These are phyloP conservation scores for Panellus pusillus DNA, from an alignment of 768 basidiomycete genomes.

Conservation along the genomic window DNA sequence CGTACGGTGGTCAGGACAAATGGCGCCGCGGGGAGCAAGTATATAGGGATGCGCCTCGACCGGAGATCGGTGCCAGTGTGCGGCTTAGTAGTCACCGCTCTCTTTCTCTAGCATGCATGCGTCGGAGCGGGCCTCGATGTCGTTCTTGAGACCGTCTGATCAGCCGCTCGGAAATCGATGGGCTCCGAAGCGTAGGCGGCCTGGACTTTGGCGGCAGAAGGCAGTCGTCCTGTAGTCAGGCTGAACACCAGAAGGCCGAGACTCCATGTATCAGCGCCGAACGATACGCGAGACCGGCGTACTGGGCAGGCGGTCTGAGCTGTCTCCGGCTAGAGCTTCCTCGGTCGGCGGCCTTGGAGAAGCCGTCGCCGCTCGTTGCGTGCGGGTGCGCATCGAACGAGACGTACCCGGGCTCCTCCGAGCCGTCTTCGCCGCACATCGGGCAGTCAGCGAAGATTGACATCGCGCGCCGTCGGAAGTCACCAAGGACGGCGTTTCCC, in stretches of 20 bases:
- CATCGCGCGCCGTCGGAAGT: conserved; percentile 20
- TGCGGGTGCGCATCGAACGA: conserved; percentile 4
- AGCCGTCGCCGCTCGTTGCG: background rate
- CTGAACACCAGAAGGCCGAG: conserved; percentile 69
- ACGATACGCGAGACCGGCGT: conserved; percentile 20
- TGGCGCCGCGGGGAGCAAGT: conserved; percentile 1
- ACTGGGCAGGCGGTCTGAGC: conserved; percentile 22
- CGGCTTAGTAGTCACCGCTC: background rate
- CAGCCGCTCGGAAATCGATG: background rate
- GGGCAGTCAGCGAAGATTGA: background rate
- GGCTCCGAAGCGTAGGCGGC: background rate
- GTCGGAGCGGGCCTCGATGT: background rate
- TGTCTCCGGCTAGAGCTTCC: background rate
- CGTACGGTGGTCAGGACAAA: background rate
- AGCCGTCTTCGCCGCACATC: background rate
- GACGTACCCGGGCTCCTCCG: background rate
- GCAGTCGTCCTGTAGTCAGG: conserved; percentile 53
- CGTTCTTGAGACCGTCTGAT: background rate
- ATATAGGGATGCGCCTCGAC: conserved; percentile 10
- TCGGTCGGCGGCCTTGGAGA: background rate
- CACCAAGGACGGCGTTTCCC: conserved; percentile 22
- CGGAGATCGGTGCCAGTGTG: background rate
- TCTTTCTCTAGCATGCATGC: conserved; percentile 5
- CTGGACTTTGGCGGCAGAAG: background rate
- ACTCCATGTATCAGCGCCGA: conserved; percentile 64